Evolutionary conservation across 192 early-diverging fungal species (phyloP), one percentile per base, ranked within the genome.

Genomic region (Entomortierella chlamydospora): DNA sequence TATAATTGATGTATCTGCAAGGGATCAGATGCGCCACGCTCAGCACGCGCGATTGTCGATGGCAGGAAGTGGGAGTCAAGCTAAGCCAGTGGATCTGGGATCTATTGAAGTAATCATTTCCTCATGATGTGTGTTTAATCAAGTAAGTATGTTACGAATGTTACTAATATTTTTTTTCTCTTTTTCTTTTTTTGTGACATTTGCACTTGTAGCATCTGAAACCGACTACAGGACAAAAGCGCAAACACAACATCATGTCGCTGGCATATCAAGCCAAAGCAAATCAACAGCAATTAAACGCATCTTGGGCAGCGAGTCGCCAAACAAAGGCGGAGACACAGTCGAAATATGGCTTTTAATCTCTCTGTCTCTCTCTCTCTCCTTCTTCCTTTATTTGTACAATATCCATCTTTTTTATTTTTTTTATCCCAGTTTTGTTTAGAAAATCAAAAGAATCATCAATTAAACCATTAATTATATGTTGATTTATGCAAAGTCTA

Each of bases 221-320:
- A 62, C 86, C 87, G 15, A 84, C 82, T 54, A 80, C 81, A 41
- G 70, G 73, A 62, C 91, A 93, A 69, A 92, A 91, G 66, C 87
- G 87, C 42, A 93, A 90, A 62, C 88, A 93, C 82, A 95, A 95
- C 62, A 87, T 93, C 62, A 90, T 93, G 89, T 92, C 89, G 29
- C 69, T 95, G 39, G 93, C 92, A 12, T 85, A 87, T 52, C 89
- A 93, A 70, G 90, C 93, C n/a, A 85, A 89, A 56, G 88, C 86
- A 25, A 91, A 88, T 59, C 88, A 90, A 57, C 73, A 78, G 33
- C 84, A 87, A 49, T 52, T 95, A 33, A 85, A 85, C 26, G 92
- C 92, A 59, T 73, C 82, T 11, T 87, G 87, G 81, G 91, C 91
- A 30, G 82, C 84, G 2, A 85, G 89, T 59, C 82, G 85, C 23